Evolutionary conservation across 805 yeast genomes (phyloP).

Genomic region (Zygosaccharomyces pseudorouxii): DNA sequence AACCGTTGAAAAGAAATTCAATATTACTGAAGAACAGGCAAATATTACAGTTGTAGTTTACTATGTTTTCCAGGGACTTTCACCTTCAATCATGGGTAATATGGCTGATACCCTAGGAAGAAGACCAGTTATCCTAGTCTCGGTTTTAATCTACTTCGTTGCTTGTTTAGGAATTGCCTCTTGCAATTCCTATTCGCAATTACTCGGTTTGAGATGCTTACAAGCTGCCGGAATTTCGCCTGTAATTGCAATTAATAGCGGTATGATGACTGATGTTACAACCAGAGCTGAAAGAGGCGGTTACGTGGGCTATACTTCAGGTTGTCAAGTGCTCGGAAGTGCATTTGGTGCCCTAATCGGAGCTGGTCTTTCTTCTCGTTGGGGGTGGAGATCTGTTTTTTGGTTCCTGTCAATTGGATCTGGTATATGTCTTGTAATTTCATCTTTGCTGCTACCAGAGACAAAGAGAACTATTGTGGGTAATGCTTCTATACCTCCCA

Average conservation of each 20-base stretch:
- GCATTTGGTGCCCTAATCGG: constrained; percentile 76
- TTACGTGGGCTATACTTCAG: constrained; percentile 59
- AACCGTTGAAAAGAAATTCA: constrained; percentile 49
- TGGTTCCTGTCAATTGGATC: constrained; percentile 69
- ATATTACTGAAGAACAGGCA: constrained; percentile 51
- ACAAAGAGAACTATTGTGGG: constrained; percentile 71
- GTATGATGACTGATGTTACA: constrained; percentile 71
- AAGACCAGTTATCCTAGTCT: constrained; percentile 56
- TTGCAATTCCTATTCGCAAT: constrained; percentile 50
- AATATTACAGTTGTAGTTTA: constrained; percentile 76
- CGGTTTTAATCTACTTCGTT: constrained; percentile 51
- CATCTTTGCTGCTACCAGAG: constrained; percentile 56
- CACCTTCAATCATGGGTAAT: constrained; percentile 66
- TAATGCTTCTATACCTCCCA: constrained; percentile 62
- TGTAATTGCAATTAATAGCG: constrained; percentile 62
- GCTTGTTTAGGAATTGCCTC: constrained; percentile 66
- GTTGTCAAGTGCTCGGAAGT: constrained; percentile 65
- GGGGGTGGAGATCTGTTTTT: constrained; percentile 74
- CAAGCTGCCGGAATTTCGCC: constrained; percentile 79
- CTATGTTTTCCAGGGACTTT: constrained; percentile 66
- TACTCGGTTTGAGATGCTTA: constrained; percentile 65
- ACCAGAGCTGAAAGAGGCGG: constrained; percentile 64
- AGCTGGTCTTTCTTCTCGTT: constrained; percentile 40
- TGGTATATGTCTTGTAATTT: constrained; percentile 39
- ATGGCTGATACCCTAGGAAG: constrained; percentile 70